Evolutionary conservation across 2,329 filamentous ascomycete species (phyloP).

Genomic region (Pseudogymnoascus sp.): DNA sequence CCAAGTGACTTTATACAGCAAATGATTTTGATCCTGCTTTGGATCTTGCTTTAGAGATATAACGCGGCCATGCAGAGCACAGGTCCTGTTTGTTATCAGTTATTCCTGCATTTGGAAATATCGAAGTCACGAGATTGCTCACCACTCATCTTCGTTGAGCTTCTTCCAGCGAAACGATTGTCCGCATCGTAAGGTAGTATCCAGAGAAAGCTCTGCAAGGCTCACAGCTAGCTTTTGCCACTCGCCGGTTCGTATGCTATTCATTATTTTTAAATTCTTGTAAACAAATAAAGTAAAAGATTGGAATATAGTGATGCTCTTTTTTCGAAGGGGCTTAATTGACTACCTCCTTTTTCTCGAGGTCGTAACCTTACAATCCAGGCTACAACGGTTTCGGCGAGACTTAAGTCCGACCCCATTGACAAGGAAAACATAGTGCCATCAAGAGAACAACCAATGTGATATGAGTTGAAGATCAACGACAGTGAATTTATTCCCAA

Average conservation of each 20-base stretch:
- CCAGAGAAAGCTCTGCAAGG: slow-evolving; percentile 81
- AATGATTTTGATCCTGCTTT: slow-evolving; percentile 64
- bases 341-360: neutral
- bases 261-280: slow-evolving; percentile 17
- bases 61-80: slow-evolving; percentile 76
- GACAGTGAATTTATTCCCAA: neutral
- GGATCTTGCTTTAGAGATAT: slow-evolving; percentile 77
- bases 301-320: neutral
- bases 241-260: slow-evolving; percentile 47
- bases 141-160: slow-evolving; percentile 77
- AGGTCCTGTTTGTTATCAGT: slow-evolving; percentile 48
- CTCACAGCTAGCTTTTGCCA: slow-evolving; percentile 84
- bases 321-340: neutral
- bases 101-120: slow-evolving; percentile 11
- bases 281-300: neutral
- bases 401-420: slow-evolving; percentile 8
- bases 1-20: slow-evolving; percentile 73
- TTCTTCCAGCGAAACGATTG: slow-evolving; percentile 97
- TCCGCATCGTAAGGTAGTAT: slow-evolving; percentile 87
- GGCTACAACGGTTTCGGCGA: neutral
- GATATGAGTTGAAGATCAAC: neutral
- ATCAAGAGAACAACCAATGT: slow-evolving; percentile 7
- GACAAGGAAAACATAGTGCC: slow-evolving; percentile 9
- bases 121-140: slow-evolving; percentile 14
- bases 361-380: neutral